A percentile compares a stretch with the other conserved stretches of the same genome.
Conservation (phyloP, 2,329 filamentous ascomycete species). For the Clonostachys rhizophaga region DNA sequence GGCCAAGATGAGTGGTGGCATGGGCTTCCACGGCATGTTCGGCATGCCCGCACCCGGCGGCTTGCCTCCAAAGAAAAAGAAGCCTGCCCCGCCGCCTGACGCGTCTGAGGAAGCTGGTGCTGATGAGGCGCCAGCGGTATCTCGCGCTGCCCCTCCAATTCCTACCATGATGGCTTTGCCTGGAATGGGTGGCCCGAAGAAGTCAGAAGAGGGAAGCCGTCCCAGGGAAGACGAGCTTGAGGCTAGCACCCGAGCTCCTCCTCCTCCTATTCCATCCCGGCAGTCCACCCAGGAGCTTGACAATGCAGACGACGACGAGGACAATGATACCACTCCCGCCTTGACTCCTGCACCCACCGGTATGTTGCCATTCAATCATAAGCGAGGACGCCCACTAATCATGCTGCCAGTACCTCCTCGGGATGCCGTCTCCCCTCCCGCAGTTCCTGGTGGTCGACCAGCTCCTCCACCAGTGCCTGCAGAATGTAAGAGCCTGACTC, state of each 20-base stretch:
- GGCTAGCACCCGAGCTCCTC: conserved; percentile 12
- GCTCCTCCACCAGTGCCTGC: conserved; percentile 53
- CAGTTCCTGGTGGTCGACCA: conserved; percentile 45
- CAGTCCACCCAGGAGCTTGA: neutral
- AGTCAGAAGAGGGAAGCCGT: conserved; percentile 34
- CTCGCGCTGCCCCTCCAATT: conserved; percentile 45
- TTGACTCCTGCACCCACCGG: conserved; percentile 12
- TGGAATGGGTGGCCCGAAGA: conserved; percentile 61
- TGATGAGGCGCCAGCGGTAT: conserved; percentile 34
- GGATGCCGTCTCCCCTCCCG: conserved; percentile 31
- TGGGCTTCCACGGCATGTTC: conserved; percentile 96
- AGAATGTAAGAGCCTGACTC: conserved; percentile 42
- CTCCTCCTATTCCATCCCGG: conserved; percentile 20
- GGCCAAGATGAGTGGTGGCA: conserved; percentile 97
- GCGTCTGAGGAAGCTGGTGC: conserved; percentile 33
- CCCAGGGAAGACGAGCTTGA: conserved; percentile 22
- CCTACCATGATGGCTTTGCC: conserved; percentile 63
- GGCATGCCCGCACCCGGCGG: conserved; percentile 63
- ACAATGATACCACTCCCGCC: conserved; percentile 26
- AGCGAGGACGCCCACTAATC: neutral
- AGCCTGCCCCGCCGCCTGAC: conserved; percentile 35
- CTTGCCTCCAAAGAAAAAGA: conserved; percentile 52
- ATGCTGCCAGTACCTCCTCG: neutral
- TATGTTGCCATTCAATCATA: conserved; percentile 4
- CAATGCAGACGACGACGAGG: conserved; percentile 20